Evolutionary conservation across 768 basidiomycete species (phyloP), one percentile per base, ranked within the genome.

Genomic region (Boletus patriciae): DNA sequence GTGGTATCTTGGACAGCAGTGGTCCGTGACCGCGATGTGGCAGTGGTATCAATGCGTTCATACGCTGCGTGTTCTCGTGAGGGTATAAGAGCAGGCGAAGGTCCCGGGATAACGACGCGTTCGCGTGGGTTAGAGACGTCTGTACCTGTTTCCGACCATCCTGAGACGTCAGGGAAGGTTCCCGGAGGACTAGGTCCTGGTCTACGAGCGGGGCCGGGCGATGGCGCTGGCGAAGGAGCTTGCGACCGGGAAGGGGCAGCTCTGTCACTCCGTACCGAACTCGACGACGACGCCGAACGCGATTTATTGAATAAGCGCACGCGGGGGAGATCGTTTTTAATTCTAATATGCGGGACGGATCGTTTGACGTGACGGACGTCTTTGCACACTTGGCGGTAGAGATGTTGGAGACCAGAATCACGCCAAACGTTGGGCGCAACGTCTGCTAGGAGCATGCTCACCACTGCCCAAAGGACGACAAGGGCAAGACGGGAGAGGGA

Each of bases 391-490:
- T 72, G 63, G 54, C 73, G 72, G 65, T 75, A 78, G 21, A 74
- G 49, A 41, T 67, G 69, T 25, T 66, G 66, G 11, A 77, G 62
- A 31, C 78, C 76, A 11, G 69, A 66, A 48, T 82, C 82, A 16
- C 71, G 70, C 75, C 76, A 81, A 10, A 84, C 54, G 15, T 72
- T 73, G 25, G 81, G 78, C 2, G 76, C 71, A 36, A 83, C 69
- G 61, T 84, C 83, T 29, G 83, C 75, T 41, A 84, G 70, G 31
- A 85, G 72, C 72, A 82, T 76, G 34, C 80, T 80, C 38, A 84
- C 63, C 19, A 76, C 70, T 1, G 83, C 76, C 83, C 83, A 84
- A 15, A 84, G 72, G 21, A 76, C 62, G 31, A 82, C 77, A n/a
- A 84, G 73, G 46, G 74, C 62, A 53, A 82, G 68, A 40, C 78